Evolutionary conservation across 345 rosid genomes (phyloP), one percentile per base, ranked within the genome.

Genomic region (Citrus reticulata): DNA sequence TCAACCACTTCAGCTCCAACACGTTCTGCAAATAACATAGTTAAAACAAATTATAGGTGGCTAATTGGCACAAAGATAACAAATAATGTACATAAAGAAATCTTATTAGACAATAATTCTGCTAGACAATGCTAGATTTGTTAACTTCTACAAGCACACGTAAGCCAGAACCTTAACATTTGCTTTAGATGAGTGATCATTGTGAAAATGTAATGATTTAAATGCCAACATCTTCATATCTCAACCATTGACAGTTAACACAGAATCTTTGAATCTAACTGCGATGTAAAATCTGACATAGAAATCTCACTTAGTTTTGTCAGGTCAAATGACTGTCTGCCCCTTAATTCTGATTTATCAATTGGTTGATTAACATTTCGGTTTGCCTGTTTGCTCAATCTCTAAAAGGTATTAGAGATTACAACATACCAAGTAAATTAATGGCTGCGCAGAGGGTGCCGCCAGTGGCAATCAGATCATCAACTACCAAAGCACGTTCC

Each of bases 361-460:
- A 24, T 35, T 5, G 10, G 32, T 17, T 61, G 67, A 76, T 46
- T 40, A 54, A 74, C 63, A 71, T 54, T 71, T 71, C 9, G 6
- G 3, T 22, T 20, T 71, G 29, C 10, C 19, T 30, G 9, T 9
- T 55, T 32, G 7, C 9, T 9, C 35, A 79, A 32, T 0, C 55
- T 11, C 35, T 40, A 7, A 54, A 9, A 60, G 54, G 73, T 73
- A n/a, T 77, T 5, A 13, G 78, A 68, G 58, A 72, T 51, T 22
- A 55, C 1, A 27, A 64, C 27, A 30, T 90, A 96, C 99, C 97
- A 19, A 96, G 90, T 82, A 94, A 84, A 76, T 88, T 96, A 86
- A 94, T 96, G 73, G 99, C 99, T 57, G 98, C 98, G 59, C 95
- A 87, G 25, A 94, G 93, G 67, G 99, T 94, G 76, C 99, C 98